phyloP scores from a whole-genome alignment of 768 basidiomycete species.

The Pisolithus microcarpus region DNA sequence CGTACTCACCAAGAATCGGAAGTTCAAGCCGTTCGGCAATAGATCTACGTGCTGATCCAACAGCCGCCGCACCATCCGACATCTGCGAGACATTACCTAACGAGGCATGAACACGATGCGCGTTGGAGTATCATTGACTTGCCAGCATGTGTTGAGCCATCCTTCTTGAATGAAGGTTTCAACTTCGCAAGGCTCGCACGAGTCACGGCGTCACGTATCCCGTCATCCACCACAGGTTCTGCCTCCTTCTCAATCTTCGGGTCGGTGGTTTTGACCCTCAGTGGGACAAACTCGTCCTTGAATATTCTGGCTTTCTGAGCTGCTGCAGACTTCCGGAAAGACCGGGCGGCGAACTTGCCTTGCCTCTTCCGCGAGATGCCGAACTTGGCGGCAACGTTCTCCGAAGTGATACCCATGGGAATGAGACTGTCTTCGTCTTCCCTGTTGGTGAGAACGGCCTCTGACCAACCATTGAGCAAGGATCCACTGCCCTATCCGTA shows the following conservation, averaged over 20 bases:
- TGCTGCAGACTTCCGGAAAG: slow-evolving; percentile 76
- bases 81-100: slow-evolving; percentile 80
- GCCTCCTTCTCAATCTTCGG: slow-evolving; percentile 65
- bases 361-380: slow-evolving; percentile 67
- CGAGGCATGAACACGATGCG: not conserved
- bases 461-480: slow-evolving; percentile 52
- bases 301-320: slow-evolving; percentile 81
- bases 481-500: slow-evolving; percentile 59
- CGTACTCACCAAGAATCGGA: slow-evolving; percentile 83
- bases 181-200: slow-evolving; percentile 70
- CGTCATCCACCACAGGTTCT: slow-evolving; percentile 71
- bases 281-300: slow-evolving; percentile 76
- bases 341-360: slow-evolving; percentile 78
- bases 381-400: slow-evolving; percentile 81
- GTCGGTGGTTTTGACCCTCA: slow-evolving; percentile 63
- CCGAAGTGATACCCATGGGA: slow-evolving; percentile 93
- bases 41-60: slow-evolving; percentile 74
- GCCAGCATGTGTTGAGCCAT: slow-evolving; percentile 71
- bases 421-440: slow-evolving; percentile 77
- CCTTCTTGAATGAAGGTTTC: slow-evolving; percentile 78
- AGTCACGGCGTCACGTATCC: slow-evolving; percentile 80
- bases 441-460: slow-evolving; percentile 54
- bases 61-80: slow-evolving; percentile 89
- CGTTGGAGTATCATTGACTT: slow-evolving; percentile 10
- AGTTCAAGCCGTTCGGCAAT: slow-evolving; percentile 76